Conservation (phyloP, 169 alveolate species). For the Toxoplasma gondii region DNA sequence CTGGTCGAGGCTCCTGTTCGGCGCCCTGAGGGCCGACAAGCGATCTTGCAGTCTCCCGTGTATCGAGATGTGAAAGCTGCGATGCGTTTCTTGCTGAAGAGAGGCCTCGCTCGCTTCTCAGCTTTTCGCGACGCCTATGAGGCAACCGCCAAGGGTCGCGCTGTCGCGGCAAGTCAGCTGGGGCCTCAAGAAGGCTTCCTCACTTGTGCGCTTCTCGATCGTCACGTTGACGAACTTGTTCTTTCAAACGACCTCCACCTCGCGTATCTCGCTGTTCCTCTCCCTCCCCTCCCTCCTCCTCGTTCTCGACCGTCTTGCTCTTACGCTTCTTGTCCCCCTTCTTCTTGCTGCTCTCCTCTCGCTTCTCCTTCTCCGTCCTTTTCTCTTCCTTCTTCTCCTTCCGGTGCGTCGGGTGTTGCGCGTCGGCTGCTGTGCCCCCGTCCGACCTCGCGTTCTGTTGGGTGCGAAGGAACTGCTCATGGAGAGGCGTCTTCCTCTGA, state of each 20-base stretch:
- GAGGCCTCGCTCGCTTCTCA: constrained; percentile 1
- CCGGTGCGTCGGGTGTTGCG: background rate
- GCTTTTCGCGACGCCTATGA: background rate
- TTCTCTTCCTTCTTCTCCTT: background rate
- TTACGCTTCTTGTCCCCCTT: constrained; percentile 65
- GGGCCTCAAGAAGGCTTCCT: constrained; percentile 23
- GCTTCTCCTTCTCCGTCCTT: background rate
- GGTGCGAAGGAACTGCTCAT: background rate
- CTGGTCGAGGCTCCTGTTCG: background rate
- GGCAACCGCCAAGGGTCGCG: constrained; percentile 31
- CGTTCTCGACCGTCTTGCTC: background rate
- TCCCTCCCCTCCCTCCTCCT: background rate
- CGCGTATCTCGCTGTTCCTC: constrained; percentile 4
- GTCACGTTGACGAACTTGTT: background rate
- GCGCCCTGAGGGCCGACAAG: no score
- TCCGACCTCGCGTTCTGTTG: no score
- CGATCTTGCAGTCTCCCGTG: background rate
- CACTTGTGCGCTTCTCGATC: background rate
- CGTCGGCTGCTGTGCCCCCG: no score
- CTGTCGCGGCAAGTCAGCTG: constrained; percentile 13
- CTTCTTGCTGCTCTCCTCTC: background rate
- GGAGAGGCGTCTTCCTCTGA: background rate
- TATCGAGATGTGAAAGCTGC: background rate
- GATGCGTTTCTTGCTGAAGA: background rate
- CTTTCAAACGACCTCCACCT: constrained; percentile 15